Percentiles rank a stretch among this genome's conserved stretches.
phyloP scores from a whole-genome alignment of 1,284 basidiomycete genomes.

The Caloboletus firmus region DNA sequence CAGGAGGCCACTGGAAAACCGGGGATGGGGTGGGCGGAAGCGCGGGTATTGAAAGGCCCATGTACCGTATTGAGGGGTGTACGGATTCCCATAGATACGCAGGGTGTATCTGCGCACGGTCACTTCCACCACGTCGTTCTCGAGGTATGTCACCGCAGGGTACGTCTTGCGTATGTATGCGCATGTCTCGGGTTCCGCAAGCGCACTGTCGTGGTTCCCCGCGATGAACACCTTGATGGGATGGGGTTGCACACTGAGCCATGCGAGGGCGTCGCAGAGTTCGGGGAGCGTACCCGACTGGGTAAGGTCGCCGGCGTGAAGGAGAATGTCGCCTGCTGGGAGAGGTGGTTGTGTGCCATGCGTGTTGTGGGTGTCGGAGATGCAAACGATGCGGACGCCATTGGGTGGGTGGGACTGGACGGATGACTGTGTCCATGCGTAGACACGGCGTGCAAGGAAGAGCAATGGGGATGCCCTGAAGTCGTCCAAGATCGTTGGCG shows the following conservation, averaged over 20 bases:
- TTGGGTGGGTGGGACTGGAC: slow-evolving; percentile 66
- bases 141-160: slow-evolving; percentile 17
- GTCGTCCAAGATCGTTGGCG: slow-evolving; percentile 2
- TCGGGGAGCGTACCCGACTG: slow-evolving; percentile 35
- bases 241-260: slow-evolving; percentile 18
- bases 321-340: slow-evolving; percentile 45
- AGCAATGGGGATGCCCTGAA: slow-evolving; percentile 8
- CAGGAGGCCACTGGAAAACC: neutral
- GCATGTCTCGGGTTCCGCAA: slow-evolving; percentile 12
- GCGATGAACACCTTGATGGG: slow-evolving; percentile 22
- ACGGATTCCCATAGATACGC: slow-evolving; percentile 25
- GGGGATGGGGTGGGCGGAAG: slow-evolving; percentile 3
- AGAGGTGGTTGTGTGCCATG: slow-evolving; percentile 31
- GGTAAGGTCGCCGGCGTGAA: slow-evolving; percentile 45
- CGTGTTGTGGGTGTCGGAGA: slow-evolving; percentile 38
- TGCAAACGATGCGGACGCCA: slow-evolving; percentile 41
- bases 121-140: slow-evolving; percentile 14
- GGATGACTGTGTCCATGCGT: slow-evolving; percentile 45
- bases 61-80: slow-evolving; percentile 19
- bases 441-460: slow-evolving; percentile 10
- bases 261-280: slow-evolving; percentile 31
- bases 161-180: slow-evolving; percentile 10
- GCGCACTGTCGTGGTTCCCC: slow-evolving; percentile 19
- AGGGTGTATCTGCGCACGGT: slow-evolving; percentile 14
- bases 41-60: slow-evolving; percentile 20